phyloP scores from a whole-genome alignment of 2,329 filamentous ascomycete genomes.

The Calonectria crousiana region DNA sequence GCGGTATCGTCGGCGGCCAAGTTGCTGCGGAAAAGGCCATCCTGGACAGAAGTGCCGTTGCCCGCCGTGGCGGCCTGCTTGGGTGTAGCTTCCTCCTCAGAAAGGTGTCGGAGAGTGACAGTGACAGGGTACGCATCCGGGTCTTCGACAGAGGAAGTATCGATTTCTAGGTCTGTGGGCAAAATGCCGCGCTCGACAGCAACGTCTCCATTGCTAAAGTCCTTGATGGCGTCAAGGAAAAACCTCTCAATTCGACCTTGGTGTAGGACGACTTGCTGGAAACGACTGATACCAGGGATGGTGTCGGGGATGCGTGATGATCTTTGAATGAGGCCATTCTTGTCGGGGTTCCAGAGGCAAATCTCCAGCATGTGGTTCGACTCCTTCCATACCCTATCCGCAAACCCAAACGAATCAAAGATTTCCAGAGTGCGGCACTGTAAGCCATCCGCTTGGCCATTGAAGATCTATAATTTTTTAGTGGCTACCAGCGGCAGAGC shows the following conservation, averaged over 20 bases:
- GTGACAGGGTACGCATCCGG: constrained; percentile 30
- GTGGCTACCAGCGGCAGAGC: not conserved
- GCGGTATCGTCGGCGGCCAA: constrained; percentile 29
- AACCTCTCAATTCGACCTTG: constrained; percentile 39
- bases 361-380: constrained; percentile 76
- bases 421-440: constrained; percentile 78
- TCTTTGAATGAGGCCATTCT: constrained; percentile 67
- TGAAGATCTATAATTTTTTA: constrained; percentile 22
- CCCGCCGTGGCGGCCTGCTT: constrained; percentile 27
- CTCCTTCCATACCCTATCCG: constrained; percentile 72
- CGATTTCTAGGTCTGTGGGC: constrained; percentile 24
- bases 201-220: constrained; percentile 26
- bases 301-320: constrained; percentile 73
- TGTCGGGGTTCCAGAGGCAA: constrained; percentile 71
- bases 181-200: constrained; percentile 29
- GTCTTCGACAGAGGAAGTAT: constrained; percentile 17
- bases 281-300: constrained; percentile 70
- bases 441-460: constrained; percentile 60
- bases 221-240: constrained; percentile 33
- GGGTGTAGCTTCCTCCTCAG: constrained; percentile 29
- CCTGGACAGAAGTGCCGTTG: constrained; percentile 24
- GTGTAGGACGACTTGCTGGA: constrained; percentile 76
- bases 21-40: constrained; percentile 34
- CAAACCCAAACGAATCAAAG: constrained; percentile 78
- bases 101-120: constrained; percentile 28